Conservation (phyloP, 2,329 filamentous ascomycete genomes). For the Claviceps sp. region DNA sequence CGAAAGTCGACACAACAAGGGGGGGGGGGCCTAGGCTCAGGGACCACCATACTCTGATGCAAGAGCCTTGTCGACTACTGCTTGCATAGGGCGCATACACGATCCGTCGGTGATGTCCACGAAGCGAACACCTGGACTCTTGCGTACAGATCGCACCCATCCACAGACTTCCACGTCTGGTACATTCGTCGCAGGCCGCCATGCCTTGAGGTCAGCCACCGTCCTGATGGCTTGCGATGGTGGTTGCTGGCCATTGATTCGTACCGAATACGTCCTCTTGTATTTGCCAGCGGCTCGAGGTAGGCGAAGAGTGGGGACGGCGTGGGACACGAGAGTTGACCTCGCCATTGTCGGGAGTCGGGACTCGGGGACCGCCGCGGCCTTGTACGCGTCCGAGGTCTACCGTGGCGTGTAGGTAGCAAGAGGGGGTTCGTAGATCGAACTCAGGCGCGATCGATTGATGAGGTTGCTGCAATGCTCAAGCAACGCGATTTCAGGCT, state of each 20-base stretch:
- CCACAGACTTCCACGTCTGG: conserved; percentile 54
- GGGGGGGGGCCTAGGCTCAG: conserved; percentile 11
- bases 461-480: not conserved
- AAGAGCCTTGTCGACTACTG: conserved; percentile 58
- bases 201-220: conserved; percentile 43
- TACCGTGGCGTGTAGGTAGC: not conserved
- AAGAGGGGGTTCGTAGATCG: not conserved
- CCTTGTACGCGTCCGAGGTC: not conserved
- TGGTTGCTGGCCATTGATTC: conserved; percentile 12
- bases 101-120: conserved; percentile 81
- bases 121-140: conserved; percentile 75
- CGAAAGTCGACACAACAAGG: conserved; percentile 2
- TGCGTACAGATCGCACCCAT: conserved; percentile 71
- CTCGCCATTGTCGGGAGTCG: not conserved
- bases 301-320: not conserved
- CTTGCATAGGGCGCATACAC: conserved; percentile 65
- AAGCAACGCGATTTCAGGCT: not conserved
- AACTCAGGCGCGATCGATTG: not conserved
- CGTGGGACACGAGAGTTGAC: not conserved
- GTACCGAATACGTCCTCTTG: conserved; percentile 21
- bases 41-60: conserved; percentile 50
- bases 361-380: not conserved
- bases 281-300: conserved; percentile 1
- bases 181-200: conserved; percentile 29
- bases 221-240: conserved; percentile 25